Percentiles rank a stretch among this genome's conserved stretches.
Conservation (phyloP, 306 rosid genomes). For the Quercus berberidifolia region DNA sequence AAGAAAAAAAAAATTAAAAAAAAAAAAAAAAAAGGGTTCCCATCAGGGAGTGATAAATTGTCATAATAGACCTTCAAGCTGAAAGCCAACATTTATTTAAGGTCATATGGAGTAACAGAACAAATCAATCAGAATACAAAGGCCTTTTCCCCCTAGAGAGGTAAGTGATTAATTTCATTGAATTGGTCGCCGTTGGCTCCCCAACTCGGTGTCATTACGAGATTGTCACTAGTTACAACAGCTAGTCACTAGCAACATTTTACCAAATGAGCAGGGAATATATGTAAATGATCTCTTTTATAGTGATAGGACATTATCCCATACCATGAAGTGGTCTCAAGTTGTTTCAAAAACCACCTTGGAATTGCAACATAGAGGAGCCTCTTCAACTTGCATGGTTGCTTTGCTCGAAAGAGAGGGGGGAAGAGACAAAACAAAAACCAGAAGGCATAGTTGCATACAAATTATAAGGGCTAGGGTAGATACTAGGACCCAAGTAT, state of each 20-base stretch:
- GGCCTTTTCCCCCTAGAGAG: not conserved
- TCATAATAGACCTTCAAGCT: not conserved
- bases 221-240: not conserved
- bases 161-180: not conserved
- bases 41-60: not conserved
- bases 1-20: not conserved
- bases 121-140: not conserved
- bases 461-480: not conserved
- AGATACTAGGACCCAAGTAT: not conserved
- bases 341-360: not conserved
- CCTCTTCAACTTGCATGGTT: not conserved
- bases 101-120: not conserved
- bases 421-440: not conserved
- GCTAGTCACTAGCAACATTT: not conserved
- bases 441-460: not conserved
- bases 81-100: not conserved
- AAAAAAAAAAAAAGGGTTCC: not conserved
- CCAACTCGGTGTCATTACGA: not conserved
- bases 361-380: not conserved
- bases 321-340: not conserved
- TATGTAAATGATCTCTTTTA: not conserved
- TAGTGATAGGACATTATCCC: not conserved
- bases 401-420: not conserved
- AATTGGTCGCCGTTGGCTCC: not conserved
- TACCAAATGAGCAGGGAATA: not conserved